Conservation (phyloP, 352 stramenopile species). For the Aphanomyces stellatus region DNA sequence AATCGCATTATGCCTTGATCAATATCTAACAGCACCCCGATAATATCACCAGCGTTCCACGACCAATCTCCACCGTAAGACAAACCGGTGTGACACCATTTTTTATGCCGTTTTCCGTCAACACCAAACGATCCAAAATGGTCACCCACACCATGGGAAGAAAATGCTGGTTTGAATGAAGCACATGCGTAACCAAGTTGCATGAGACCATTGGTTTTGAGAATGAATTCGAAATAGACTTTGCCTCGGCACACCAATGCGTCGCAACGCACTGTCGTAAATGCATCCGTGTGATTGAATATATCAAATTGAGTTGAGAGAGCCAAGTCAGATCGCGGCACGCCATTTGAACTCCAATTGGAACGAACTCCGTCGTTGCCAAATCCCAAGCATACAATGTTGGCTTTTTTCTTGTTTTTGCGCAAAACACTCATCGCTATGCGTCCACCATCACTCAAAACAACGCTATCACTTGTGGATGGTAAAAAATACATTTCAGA, state of each 20-base stretch:
- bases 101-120: slow-evolving; percentile 15
- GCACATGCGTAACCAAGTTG: slow-evolving; percentile 9
- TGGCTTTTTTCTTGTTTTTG: slow-evolving; percentile 13
- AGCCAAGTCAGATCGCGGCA: neutral
- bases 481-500: slow-evolving; percentile 17
- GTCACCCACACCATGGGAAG: slow-evolving; percentile 14
- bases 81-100: slow-evolving; percentile 12
- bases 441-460: slow-evolving; percentile 5
- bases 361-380: neutral
- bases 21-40: slow-evolving; percentile 98
- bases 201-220: slow-evolving; percentile 15
- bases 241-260: neutral
- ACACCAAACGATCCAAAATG: slow-evolving; percentile 17
- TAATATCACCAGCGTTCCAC: slow-evolving; percentile 90
- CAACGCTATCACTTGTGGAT: neutral
- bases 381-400: neutral
- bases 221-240: slow-evolving; percentile 12
- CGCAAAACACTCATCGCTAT: slow-evolving; percentile 3
- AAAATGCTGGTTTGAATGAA: slow-evolving; percentile 6
- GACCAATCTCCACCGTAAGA: slow-evolving; percentile 9
- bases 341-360: neutral
- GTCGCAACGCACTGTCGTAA: neutral
- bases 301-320: neutral
- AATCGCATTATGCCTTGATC: slow-evolving; percentile 36
- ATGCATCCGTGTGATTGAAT: slow-evolving; percentile 14